Evolutionary conservation across 202 grass and related monocot genomes (phyloP).

Genomic region (Setaria italica): DNA sequence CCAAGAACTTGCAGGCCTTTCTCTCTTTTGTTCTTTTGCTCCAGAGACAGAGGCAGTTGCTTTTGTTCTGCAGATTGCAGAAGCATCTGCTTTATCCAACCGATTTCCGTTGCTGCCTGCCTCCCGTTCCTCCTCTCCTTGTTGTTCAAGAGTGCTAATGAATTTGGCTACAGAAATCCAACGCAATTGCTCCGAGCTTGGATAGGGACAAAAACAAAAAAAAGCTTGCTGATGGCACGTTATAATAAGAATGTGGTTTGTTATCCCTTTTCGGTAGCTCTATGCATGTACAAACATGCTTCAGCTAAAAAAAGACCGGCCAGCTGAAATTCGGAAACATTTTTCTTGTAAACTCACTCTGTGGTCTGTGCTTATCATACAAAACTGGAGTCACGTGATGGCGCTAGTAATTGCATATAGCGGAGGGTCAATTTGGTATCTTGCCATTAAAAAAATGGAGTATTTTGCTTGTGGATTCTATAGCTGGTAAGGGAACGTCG

Average conservation of each 20-base stretch:
- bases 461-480: not conserved
- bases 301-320: not conserved
- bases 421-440: not conserved
- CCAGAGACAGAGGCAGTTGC: not conserved
- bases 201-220: not conserved
- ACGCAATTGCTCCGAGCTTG: not conserved
- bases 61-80: constrained; percentile 22
- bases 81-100: constrained; percentile 28
- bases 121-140: not conserved
- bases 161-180: not conserved
- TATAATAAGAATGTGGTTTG: not conserved
- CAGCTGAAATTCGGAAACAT: not conserved
- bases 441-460: not conserved
- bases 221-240: not conserved
- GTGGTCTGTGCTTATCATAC: not conserved
- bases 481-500: not conserved
- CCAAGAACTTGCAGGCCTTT: not conserved
- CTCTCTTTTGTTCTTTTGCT: not conserved
- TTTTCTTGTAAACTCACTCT: not conserved
- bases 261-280: not conserved
- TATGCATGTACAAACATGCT: not conserved
- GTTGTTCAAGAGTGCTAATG: not conserved
- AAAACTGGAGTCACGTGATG: not conserved
- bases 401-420: no score
- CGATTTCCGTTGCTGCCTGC: not conserved